These are phyloP conservation scores for Tuber melanosporum DNA, from an alignment of 495 filamentous ascomycete species.

Conservation along the genomic window DNA sequence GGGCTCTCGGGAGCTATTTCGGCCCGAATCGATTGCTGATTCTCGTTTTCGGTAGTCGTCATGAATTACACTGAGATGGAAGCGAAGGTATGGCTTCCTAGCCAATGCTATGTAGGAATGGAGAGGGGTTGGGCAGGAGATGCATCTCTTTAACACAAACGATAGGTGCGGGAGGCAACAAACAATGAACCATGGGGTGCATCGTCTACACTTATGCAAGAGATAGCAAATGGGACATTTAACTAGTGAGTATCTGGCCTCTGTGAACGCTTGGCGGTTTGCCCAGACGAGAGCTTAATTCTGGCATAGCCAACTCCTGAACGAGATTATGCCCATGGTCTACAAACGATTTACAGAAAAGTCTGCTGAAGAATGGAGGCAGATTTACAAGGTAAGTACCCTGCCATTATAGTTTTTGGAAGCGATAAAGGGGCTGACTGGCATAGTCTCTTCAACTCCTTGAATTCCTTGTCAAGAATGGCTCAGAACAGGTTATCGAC, in stretches of 20 bases:
- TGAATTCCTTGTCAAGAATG: slow-evolving; percentile 97
- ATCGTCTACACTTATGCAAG: slow-evolving; percentile 85
- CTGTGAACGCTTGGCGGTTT: neutral
- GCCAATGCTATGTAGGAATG: slow-evolving; percentile 7
- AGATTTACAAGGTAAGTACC: slow-evolving; percentile 81
- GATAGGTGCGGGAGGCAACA: slow-evolving; percentile 84
- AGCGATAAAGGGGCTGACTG: neutral
- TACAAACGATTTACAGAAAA: slow-evolving; percentile 99
- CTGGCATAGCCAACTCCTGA: slow-evolving; percentile 74
- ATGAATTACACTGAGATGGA: slow-evolving; percentile 99
- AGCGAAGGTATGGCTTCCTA: slow-evolving; percentile 63
- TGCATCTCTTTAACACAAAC: slow-evolving; percentile 35
- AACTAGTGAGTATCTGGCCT: slow-evolving; percentile 71
- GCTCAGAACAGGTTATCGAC: slow-evolving; percentile 94
- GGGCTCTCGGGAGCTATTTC: slow-evolving; percentile 6
- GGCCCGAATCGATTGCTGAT: neutral
- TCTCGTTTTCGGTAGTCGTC: slow-evolving; percentile 56
- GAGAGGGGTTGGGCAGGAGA: slow-evolving; percentile 24
- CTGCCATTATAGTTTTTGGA: neutral
- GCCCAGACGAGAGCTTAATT: slow-evolving; percentile 12
- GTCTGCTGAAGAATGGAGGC: slow-evolving; percentile 94
- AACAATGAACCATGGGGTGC: slow-evolving; percentile 98
- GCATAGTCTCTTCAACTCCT: slow-evolving; percentile 77
- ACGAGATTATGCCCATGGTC: slow-evolving; percentile 99
- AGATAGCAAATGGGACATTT: slow-evolving; percentile 95